phyloP scores from a whole-genome alignment of 768 basidiomycete species.

The Mycena venus region DNA sequence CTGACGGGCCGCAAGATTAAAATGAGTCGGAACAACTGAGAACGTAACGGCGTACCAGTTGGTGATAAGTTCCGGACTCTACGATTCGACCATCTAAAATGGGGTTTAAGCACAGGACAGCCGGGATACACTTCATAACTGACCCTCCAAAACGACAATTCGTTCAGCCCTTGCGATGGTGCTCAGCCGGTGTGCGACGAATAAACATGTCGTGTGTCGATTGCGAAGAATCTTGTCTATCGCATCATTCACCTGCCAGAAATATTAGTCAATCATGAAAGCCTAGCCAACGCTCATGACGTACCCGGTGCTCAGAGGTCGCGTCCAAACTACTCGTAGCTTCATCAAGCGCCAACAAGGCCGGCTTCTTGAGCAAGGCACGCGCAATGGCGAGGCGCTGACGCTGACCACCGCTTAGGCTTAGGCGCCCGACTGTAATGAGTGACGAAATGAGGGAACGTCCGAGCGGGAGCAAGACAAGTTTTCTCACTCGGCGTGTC shows the following conservation, averaged over 20 bases:
- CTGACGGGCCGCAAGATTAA: constrained; percentile 48
- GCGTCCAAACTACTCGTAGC: constrained; percentile 92
- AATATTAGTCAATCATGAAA: not conserved
- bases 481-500: constrained; percentile 85
- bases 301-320: constrained; percentile 84
- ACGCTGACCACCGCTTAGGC: constrained; percentile 83
- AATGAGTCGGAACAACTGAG: not conserved
- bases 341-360: constrained; percentile 90
- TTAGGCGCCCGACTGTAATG: constrained; percentile 72
- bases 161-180: constrained; percentile 92
- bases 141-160: constrained; percentile 91
- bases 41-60: constrained; percentile 66
- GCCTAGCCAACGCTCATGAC: constrained; percentile 29
- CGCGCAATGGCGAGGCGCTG: constrained; percentile 88
- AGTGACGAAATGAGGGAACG: not conserved
- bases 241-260: constrained; percentile 84
- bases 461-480: not conserved
- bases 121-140: constrained; percentile 13
- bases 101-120: not conserved
- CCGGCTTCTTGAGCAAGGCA: constrained; percentile 90
- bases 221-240: constrained; percentile 88
- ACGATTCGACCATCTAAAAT: constrained; percentile 78
- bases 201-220: constrained; percentile 86
- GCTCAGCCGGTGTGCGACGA: constrained; percentile 91
- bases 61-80: constrained; percentile 85